Conservation (phyloP, 257 asterid species). For the Rauvolfia tetraphylla region DNA sequence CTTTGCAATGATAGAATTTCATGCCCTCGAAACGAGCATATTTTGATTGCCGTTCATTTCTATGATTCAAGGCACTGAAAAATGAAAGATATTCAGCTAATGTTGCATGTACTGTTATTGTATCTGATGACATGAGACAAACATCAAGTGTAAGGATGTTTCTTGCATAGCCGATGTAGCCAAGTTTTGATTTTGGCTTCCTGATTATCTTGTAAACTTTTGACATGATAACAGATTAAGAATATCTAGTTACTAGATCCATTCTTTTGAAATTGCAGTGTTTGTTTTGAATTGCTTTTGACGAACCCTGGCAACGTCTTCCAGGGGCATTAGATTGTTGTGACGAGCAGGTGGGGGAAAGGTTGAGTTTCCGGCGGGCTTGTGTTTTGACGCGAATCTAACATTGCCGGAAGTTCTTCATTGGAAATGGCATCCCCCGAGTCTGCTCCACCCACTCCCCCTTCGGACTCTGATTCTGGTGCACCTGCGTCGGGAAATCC, state of each 20-base stretch:
- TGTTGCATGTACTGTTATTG: neutral
- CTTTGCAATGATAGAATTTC: neutral
- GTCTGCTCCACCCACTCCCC: conserved; percentile 17
- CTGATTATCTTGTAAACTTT: neutral
- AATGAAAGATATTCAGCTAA: neutral
- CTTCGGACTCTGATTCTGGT: neutral
- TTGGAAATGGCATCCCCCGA: conserved; percentile 12
- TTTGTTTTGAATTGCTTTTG: conserved; percentile 10
- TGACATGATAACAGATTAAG: neutral
- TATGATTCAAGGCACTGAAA: neutral
- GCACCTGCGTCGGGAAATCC: neutral
- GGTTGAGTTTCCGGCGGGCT: conserved; percentile 26
- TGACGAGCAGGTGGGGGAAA: conserved; percentile 22
- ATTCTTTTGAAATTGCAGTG: neutral
- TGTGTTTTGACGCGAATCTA: conserved; percentile 9
- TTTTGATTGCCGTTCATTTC: neutral
- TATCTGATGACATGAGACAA: neutral
- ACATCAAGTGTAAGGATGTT: neutral
- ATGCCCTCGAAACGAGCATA: neutral
- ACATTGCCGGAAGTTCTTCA: conserved; percentile 23
- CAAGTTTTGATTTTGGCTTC: neutral
- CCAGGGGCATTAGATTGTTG: conserved; percentile 22
- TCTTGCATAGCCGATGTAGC: neutral
- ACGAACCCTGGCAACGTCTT: neutral
- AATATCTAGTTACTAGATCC: neutral